A percentile compares a stretch with the other conserved stretches of the same genome.
Conservation (phyloP, 2,329 filamentous ascomycete species). For the Colletotrichum musicola region DNA sequence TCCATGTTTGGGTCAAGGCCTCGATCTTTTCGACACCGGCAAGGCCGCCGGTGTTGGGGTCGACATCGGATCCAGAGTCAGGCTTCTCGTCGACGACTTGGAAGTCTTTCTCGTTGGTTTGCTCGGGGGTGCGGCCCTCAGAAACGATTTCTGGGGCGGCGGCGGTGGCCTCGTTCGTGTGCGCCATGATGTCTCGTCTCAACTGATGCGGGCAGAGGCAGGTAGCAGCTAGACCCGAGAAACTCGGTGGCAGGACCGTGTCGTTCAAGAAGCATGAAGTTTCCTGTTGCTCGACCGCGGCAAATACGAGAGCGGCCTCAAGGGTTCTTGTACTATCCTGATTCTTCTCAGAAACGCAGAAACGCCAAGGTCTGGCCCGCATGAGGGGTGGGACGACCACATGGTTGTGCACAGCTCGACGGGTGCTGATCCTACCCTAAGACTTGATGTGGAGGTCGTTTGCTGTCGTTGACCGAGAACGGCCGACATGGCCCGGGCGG, state of each 20-base stretch:
- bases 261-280: background rate
- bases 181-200: conserved; percentile 1
- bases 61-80: background rate
- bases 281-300: background rate
- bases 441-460: background rate
- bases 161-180: background rate
- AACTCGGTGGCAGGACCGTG: no score
- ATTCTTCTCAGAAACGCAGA: background rate
- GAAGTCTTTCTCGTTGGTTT: background rate
- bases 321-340: conserved; percentile 8
- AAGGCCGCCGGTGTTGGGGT: conserved; percentile 27
- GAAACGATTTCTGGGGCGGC: conserved; percentile 13
- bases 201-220: background rate
- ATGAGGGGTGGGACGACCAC: conserved; percentile 2
- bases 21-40: conserved; percentile 53
- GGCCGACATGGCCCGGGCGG: conserved; percentile 7
- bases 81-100: conserved; percentile 27
- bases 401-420: background rate
- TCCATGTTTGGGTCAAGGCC: conserved; percentile 55
- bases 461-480: background rate
- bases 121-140: background rate
- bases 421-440: background rate
- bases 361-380: conserved; percentile 11
- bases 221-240: background rate
- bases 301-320: background rate